Evolutionary conservation across 78 protist species (phyloP), one percentile per base, ranked within the genome.

Genomic region (Emiliania huxleyi): DNA sequence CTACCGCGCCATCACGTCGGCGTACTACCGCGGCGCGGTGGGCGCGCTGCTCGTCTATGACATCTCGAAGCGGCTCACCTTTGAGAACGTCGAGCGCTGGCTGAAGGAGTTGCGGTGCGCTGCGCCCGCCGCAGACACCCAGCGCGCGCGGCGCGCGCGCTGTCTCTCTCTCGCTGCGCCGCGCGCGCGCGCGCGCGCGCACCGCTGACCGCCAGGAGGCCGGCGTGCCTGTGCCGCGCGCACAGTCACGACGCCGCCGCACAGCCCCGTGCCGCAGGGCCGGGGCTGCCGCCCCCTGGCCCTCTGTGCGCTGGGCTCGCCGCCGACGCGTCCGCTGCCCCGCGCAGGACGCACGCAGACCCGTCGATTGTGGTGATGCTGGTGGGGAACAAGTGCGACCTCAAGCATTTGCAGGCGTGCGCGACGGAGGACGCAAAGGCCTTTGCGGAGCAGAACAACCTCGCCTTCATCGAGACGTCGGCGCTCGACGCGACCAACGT

Each of bases 361-460:
- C 89, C 92, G 23, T 94, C 98, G 69, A 94, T 97, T 26, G 98
- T 95, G 35, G 95, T 98, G 48, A 97, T 98, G 98, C 96, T 99
- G 21, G 98, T 98, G n/a, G 99, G 99, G 29, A 99, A 99, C 97
- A 99, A 99, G 97, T 62, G 96, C 83, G 99, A 99, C 93, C 95
- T 98, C 48, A 33, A 95, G 21, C 96, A 95, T 37, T 22, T 40
- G 85, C 85, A 77, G 26, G 91, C 92, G 21, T 93, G 92, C 35
- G 21, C 11, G 25, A 87, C 77, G 35, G 98, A 97, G 26, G 97
- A 96, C n/a, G 98, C 98, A 5, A 90, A 93, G 90, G 62, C 45
- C 0, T 97, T 93, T 38, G 98, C 98, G 26, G 94, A 77, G 79
- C 15, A 90, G 79, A 38, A 94, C 46, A 62, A 62, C 52, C 95